phyloP scores from a whole-genome alignment of 2,329 filamentous ascomycete species.

The Paraphaeosphaeria sporulosa region DNA sequence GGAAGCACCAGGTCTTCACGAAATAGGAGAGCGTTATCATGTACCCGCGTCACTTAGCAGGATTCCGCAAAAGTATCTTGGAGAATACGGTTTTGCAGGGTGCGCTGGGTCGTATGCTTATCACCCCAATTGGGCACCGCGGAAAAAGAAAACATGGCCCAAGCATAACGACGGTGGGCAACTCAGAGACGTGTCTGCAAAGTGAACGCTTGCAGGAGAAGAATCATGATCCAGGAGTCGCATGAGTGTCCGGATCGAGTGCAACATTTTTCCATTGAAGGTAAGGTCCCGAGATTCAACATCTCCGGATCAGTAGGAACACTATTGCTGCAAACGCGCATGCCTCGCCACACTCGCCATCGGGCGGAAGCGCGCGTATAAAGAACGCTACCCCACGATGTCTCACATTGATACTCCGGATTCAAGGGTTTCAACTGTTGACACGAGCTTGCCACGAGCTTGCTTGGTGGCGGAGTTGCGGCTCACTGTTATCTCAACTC shows the following conservation, averaged over 20 bases:
- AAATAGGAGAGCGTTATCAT: neutral
- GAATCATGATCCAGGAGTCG: neutral
- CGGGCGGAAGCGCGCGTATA: neutral
- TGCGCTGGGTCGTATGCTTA: neutral
- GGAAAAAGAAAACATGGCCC: constrained; percentile 6
- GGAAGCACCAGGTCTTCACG: neutral
- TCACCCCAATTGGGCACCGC: neutral
- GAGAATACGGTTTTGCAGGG: neutral
- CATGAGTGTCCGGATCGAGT: neutral
- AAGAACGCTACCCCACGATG: neutral
- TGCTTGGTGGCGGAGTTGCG: neutral
- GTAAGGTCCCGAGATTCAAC: neutral
- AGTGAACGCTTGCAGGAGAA: neutral
- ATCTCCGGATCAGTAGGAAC: neutral
- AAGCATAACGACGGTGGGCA: neutral
- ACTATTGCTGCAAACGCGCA: neutral
- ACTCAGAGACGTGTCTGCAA: neutral
- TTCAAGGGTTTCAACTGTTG: neutral
- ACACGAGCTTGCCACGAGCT: too few species aligned
- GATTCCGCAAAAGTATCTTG: constrained; percentile 3
- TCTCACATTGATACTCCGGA: neutral
- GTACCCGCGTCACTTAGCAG: neutral
- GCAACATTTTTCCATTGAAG: neutral
- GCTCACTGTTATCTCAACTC: neutral
- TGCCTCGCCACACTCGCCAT: neutral